Evolutionary conservation across 371 early-diverging fungal species (phyloP).

Genomic region (Mortierella sp.): DNA sequence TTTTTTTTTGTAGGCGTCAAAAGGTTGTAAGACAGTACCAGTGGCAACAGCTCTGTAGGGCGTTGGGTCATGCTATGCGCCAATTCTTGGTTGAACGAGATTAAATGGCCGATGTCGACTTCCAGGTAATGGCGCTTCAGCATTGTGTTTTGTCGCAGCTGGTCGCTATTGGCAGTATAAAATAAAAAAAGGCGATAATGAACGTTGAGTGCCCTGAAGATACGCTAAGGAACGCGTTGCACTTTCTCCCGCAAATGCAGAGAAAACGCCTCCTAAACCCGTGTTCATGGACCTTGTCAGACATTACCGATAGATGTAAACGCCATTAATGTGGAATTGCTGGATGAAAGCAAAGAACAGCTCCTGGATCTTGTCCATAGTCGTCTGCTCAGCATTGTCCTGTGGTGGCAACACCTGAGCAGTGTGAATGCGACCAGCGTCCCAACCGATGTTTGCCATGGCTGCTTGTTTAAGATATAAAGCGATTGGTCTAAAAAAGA

Average conservation of each 20-base stretch:
- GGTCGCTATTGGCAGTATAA: conserved; percentile 73
- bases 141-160: conserved; percentile 85
- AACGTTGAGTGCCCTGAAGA: too few species aligned
- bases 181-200: conserved; percentile 5
- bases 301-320: conserved; percentile 82
- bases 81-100: conserved; percentile 82
- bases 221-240: too few species aligned
- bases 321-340: conserved; percentile 79
- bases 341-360: conserved; percentile 79
- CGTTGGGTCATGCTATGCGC: conserved; percentile 79
- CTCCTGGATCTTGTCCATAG: conserved; percentile 59
- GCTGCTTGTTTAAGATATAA: neutral
- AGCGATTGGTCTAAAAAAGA: too few species aligned
- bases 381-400: conserved; percentile 58
- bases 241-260: neutral
- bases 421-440: conserved; percentile 79
- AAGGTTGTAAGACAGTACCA: conserved; percentile 58
- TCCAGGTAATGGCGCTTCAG: conserved; percentile 81
- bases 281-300: too few species aligned
- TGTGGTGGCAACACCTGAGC: conserved; percentile 73
- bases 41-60: conserved; percentile 85
- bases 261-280: too few species aligned
- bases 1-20: neutral
- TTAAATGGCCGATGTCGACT: conserved; percentile 87
- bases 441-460: conserved; percentile 83